Evolutionary conservation across 768 basidiomycete species (phyloP), one percentile per base, ranked within the genome.

Genomic region (Auriscalpium orientale): DNA sequence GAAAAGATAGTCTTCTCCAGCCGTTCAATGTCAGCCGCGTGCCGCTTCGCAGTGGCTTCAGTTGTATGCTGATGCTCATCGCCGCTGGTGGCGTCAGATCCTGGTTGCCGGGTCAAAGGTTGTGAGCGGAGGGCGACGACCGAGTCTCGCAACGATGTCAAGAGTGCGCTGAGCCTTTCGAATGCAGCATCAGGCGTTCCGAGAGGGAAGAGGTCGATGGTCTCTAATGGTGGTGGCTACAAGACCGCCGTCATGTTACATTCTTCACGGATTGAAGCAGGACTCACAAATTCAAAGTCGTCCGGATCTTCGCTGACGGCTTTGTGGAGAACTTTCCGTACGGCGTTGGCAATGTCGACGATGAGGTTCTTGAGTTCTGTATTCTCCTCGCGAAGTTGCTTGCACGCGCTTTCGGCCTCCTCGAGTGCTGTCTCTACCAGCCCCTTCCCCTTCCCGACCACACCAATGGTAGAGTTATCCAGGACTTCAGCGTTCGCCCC

Each of bases 401-500:
- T 71, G 40, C 87, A 74, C 1, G 87, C 81, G 51, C 76, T 74
- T 66, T 92, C 89, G 0, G 89, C 84, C 61, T 91, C 80, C 48
- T 85, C 83, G 36, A 92, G 72, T 7, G 88, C 84, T 34, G 79
- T 69, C 58, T 92, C 89, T 34, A 84, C 64, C 62, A 80, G 78
- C 11, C 76, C 76, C 51, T 77, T 75, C 1, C 81, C 79, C 65
- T 74, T 81, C 16, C 78, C 78, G 11, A 77, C 47, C 18, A 62
- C 60, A 35, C 20, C 58, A 34, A 71, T 62, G 52, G 76, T 77
- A 49, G 71, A 68, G 8, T 76, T 79, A 11, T 77, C 74, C 10
- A 76, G 67, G 33, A 78, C 71, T 16, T 71, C 69, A 36, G 76
- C 75, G 61, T 86, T 86, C 1, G 79, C 74, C 47, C 78, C 78